Percentiles rank a stretch among this genome's conserved stretches.
phyloP scores from a whole-genome alignment of 2,329 filamentous ascomycete genomes.

The Alternaria sp. region DNA sequence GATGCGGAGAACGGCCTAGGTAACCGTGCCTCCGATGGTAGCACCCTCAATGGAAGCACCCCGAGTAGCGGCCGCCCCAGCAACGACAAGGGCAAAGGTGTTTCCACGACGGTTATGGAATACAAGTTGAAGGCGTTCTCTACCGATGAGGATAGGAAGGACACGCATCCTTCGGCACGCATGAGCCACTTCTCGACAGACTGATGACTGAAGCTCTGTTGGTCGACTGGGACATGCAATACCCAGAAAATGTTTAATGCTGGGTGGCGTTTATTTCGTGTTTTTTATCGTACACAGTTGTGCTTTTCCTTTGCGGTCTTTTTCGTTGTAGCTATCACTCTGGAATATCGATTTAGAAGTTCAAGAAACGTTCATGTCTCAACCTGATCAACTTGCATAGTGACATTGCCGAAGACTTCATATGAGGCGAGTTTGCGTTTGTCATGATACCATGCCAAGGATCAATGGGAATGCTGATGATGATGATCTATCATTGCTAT shows the following conservation, averaged over 20 bases:
- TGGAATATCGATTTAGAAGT: neutral
- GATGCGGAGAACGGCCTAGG: neutral
- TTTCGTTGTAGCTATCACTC: neutral
- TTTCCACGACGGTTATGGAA: neutral
- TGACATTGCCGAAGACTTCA: neutral
- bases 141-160: neutral
- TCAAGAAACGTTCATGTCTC: neutral
- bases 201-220: neutral
- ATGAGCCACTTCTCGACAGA: neutral
- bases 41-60: neutral
- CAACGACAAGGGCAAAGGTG: neutral
- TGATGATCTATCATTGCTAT: neutral
- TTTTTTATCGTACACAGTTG: neutral
- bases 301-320: neutral
- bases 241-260: neutral
- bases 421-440: neutral
- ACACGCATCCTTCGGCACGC: neutral
- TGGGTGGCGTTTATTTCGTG: neutral
- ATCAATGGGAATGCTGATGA: neutral
- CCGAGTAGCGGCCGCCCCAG: neutral
- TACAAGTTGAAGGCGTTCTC: constrained; percentile 3
- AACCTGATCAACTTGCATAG: neutral
- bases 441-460: neutral
- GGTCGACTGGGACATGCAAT: neutral
- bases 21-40: neutral